Percentiles rank a stretch among this genome's conserved stretches.
Conservation (phyloP, 2,329 filamentous ascomycete species). For the Colletotrichum simmondsii region DNA sequence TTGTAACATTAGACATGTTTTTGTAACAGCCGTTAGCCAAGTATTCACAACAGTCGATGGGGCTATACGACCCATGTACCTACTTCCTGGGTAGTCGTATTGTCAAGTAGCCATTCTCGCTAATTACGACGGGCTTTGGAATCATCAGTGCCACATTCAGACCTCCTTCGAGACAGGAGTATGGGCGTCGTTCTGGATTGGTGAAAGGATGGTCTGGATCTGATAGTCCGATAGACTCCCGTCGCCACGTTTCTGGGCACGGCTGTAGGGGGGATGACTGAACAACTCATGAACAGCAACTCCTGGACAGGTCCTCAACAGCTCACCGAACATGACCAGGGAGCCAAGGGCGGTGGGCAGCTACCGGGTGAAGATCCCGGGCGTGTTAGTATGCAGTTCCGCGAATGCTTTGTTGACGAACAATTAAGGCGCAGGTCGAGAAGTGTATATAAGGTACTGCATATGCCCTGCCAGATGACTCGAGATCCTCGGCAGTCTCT, state of each 20-base stretch:
- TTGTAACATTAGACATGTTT: not conserved
- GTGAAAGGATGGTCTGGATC: not conserved
- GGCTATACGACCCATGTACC: no score
- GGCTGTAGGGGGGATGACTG: not conserved
- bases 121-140: not conserved
- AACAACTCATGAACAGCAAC: not conserved
- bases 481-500: not conserved
- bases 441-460: not conserved
- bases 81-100: not conserved
- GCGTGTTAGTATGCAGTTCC: not conserved
- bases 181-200: not conserved
- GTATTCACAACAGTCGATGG: not conserved
- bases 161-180: not conserved
- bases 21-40: not conserved
- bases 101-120: not conserved
- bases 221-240: not conserved
- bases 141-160: not conserved
- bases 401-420: not conserved
- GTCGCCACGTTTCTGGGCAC: not conserved
- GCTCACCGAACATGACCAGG: not conserved
- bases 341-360: not conserved
- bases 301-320: not conserved
- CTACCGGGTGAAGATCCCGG: not conserved
- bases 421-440: not conserved
- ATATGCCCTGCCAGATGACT: not conserved